phyloP scores from a whole-genome alignment of 1,284 basidiomycete species.

The Malassezia furfur region DNA sequence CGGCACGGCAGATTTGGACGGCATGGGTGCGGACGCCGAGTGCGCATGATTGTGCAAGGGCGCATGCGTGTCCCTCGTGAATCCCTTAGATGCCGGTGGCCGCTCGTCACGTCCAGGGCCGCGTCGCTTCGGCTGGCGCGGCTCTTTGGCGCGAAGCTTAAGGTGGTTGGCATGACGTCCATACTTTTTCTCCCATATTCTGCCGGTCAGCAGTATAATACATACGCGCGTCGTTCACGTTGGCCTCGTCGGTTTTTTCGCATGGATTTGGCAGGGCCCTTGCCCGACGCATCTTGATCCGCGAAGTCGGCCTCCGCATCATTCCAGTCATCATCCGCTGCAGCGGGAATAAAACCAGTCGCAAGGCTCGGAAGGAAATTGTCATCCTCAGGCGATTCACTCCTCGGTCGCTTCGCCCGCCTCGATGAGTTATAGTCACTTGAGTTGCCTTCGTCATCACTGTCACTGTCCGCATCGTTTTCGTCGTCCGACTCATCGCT shows the following conservation, averaged over 20 bases:
- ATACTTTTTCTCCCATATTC: conserved; percentile 19
- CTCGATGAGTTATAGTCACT: neutral
- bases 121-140: neutral
- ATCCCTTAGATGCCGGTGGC: too few relatives aligned
- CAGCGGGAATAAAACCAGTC: conserved; percentile 13
- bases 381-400: neutral
- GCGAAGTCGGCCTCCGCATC: conserved; percentile 17
- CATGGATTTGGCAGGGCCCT: conserved; percentile 13
- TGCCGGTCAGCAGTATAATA: conserved; percentile 3
- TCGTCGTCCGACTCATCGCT: conserved; percentile 9
- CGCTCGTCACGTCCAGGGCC: too few relatives aligned
- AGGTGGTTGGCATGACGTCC: conserved; percentile 15
- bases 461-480: neutral
- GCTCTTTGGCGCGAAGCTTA: conserved; percentile 13
- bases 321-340: conserved; percentile 13
- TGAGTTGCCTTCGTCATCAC: neutral
- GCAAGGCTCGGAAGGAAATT: conserved; percentile 9
- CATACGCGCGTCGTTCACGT: conserved; percentile 18
- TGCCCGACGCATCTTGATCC: neutral
- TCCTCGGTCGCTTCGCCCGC: neutral
- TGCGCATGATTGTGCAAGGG: too few relatives aligned
- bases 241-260: conserved; percentile 18
- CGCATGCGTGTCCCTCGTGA: too few relatives aligned
- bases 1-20: too few relatives aligned
- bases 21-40: too few relatives aligned